phyloP scores from a whole-genome alignment of 495 filamentous ascomycete species.

The Elasticomyces elasticus region DNA sequence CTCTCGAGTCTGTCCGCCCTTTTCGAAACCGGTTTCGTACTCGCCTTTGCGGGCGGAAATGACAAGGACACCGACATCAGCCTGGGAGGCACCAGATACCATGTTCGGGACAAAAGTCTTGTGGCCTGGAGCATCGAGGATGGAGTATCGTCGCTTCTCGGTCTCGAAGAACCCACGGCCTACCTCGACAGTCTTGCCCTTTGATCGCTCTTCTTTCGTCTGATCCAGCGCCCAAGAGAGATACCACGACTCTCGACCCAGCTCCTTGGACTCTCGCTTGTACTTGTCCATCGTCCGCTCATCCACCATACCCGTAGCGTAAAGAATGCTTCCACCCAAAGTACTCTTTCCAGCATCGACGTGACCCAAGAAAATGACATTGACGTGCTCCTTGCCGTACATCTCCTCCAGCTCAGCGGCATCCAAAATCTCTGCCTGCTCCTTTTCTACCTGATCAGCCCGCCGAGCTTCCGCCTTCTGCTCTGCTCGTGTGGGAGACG shows the following conservation, averaged over 20 bases:
- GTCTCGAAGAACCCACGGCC: constrained; percentile 95
- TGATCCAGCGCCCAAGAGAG: constrained; percentile 95
- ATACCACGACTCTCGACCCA: constrained; percentile 97
- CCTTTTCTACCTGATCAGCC: constrained; percentile 73
- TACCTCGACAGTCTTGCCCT: constrained; percentile 98
- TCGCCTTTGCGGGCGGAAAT: constrained; percentile 97
- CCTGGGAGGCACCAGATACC: constrained; percentile 80
- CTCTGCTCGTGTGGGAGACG: constrained; percentile 50
- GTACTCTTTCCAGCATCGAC: constrained; percentile 97
- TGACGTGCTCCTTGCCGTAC: constrained; percentile 97
- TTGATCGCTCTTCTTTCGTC: constrained; percentile 88
- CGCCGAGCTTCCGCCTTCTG: constrained; percentile 50
- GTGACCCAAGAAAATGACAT: constrained; percentile 96
- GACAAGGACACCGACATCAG: constrained; percentile 90
- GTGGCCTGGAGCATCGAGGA: constrained; percentile 77
- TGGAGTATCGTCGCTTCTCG: constrained; percentile 75
- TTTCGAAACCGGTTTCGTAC: constrained; percentile 99
- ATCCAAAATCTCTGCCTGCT: constrained; percentile 82
- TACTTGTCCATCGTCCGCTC: constrained; percentile 97
- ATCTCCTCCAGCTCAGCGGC: constrained; percentile 87
- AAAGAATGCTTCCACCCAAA: constrained; percentile 82
- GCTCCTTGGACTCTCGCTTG: constrained; percentile 89
- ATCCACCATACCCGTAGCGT: constrained; percentile 95
- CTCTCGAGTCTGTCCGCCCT: constrained; percentile 94
- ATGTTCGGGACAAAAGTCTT: constrained; percentile 30